These are phyloP conservation scores for Cyberlindnera galapagoensis DNA, from an alignment of 805 yeast genomes.

Conservation along the genomic window DNA sequence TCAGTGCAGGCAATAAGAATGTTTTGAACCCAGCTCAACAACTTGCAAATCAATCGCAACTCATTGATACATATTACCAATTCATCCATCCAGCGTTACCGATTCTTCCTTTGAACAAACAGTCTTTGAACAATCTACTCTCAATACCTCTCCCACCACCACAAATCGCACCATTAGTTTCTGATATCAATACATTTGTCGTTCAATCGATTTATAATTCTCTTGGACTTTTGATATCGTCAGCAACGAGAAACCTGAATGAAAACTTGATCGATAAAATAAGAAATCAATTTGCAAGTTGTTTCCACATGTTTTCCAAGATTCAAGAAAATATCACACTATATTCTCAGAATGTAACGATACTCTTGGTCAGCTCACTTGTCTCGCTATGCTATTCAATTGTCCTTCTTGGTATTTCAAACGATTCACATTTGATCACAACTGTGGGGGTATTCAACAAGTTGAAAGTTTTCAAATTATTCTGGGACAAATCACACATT, in stretches of 20 bases:
- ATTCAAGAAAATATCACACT: constrained; percentile 9
- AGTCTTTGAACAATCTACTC: constrained; percentile 14
- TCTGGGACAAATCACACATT: constrained; percentile 14
- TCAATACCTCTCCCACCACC: constrained; percentile 13
- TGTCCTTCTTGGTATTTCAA: constrained; percentile 52
- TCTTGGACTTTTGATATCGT: constrained; percentile 16
- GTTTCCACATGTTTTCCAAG: constrained; percentile 14
- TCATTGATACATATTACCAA: constrained; percentile 41
- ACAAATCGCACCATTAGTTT: constrained; percentile 12
- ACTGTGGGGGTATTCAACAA: constrained; percentile 53
- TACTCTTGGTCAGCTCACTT: constrained; percentile 23
- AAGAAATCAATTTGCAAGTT: constrained; percentile 8
- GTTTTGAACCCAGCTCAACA: constrained; percentile 8
- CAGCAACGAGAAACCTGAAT: constrained; percentile 8
- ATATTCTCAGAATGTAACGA: constrained; percentile 10
- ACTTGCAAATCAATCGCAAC: constrained; percentile 19
- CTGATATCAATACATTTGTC: constrained; percentile 15
- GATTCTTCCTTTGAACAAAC: constrained; percentile 29
- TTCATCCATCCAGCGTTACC: constrained; percentile 36
- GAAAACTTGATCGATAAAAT: constrained; percentile 10
- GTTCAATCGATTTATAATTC: constrained; percentile 14
- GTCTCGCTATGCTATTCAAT: constrained; percentile 48
- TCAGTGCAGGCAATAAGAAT: constrained; percentile 2
- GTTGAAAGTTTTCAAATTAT: constrained; percentile 39
- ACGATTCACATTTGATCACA: constrained; percentile 43